phyloP scores from a whole-genome alignment of 2,329 filamentous ascomycete genomes.

The Claviceps fusiformis region DNA sequence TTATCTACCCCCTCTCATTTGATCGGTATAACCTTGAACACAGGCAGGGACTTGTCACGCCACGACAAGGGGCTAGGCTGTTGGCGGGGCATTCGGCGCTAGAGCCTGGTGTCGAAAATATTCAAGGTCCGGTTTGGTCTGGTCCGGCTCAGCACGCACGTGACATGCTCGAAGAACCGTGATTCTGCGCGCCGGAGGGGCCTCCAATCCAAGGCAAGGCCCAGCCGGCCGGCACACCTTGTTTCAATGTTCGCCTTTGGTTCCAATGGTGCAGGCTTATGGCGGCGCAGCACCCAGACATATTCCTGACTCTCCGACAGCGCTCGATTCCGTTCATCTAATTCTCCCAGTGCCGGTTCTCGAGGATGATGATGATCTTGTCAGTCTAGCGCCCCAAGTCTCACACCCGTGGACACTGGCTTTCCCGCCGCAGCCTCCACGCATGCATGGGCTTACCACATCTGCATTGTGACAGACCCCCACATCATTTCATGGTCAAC shows the following conservation, averaged over 20 bases:
- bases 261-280: neutral
- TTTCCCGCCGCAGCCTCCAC: neutral
- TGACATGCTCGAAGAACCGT: neutral
- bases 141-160: neutral
- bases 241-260: neutral
- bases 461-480: slow-evolving; percentile 1
- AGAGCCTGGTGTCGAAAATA: neutral
- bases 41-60: neutral
- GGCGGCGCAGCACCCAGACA: neutral
- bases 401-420: neutral
- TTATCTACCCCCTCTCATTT: too few relatives aligned
- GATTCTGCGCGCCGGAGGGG: neutral
- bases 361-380: neutral
- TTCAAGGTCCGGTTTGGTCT: neutral
- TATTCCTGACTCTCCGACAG: neutral
- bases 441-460: neutral
- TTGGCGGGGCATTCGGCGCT: neutral
- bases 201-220: neutral
- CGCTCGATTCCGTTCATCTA: neutral
- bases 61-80: neutral
- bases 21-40: too few relatives aligned
- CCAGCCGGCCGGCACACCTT: neutral
- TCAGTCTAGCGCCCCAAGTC: neutral
- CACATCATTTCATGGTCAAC: neutral
- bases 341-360: neutral